These are phyloP conservation scores for Talaromyces liani DNA, from an alignment of 495 filamentous ascomycete species.

Conservation along the genomic window DNA sequence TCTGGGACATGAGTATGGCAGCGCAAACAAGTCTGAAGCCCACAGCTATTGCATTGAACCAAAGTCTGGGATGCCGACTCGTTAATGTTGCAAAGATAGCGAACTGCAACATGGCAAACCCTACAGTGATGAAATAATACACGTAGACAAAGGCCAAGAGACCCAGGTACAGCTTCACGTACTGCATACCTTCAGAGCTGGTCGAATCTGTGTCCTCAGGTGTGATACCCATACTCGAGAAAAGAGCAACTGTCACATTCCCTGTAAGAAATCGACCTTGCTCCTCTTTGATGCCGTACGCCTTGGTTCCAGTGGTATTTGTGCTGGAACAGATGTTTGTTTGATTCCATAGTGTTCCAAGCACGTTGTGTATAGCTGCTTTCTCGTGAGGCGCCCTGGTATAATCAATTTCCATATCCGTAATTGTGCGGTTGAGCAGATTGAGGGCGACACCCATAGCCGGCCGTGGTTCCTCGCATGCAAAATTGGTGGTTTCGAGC, in stretches of 20 bases:
- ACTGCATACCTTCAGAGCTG: slow-evolving; percentile 20
- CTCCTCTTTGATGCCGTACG: slow-evolving; percentile 20
- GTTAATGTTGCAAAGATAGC: slow-evolving; percentile 23
- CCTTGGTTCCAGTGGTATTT: slow-evolving; percentile 7
- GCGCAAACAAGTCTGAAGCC: slow-evolving; percentile 23
- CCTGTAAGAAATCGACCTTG: slow-evolving; percentile 26
- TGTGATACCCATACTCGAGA: slow-evolving; percentile 35
- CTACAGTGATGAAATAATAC: slow-evolving; percentile 34
- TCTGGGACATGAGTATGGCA: slow-evolving; percentile 20
- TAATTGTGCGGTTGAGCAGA: slow-evolving; percentile 31
- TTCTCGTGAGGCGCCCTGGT: slow-evolving; percentile 27
- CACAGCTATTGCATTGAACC: slow-evolving; percentile 20
- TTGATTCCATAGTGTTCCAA: slow-evolving; percentile 24
- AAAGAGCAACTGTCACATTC: slow-evolving; percentile 35
- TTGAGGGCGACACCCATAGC: slow-evolving; percentile 17
- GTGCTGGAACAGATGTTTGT: slow-evolving; percentile 21
- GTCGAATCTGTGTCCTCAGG: slow-evolving; percentile 23
- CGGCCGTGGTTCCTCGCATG: slow-evolving; percentile 34
- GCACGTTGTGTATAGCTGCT: slow-evolving; percentile 23
- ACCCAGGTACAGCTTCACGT: slow-evolving; percentile 32
- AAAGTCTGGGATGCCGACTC: slow-evolving; percentile 18
- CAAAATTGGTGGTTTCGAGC: slow-evolving; percentile 30
- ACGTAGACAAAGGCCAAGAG: slow-evolving; percentile 34
- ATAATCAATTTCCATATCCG: slow-evolving; percentile 37
- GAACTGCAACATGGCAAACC: slow-evolving; percentile 29